Conservation (phyloP, 768 basidiomycete genomes). For the Boletus patriciae region DNA sequence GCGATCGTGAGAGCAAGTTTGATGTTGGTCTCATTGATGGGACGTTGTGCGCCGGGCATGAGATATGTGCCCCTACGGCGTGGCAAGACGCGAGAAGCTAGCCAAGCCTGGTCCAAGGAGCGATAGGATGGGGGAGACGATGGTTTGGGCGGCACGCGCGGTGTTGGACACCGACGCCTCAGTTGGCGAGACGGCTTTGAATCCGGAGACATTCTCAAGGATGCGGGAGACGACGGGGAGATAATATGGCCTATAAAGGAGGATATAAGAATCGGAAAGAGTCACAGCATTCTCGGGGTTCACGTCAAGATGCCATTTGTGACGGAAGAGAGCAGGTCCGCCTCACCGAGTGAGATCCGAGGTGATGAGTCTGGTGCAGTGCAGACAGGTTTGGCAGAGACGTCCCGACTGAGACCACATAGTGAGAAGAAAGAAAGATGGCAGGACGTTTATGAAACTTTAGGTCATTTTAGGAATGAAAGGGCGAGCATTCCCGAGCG, state of each 20-base stretch:
- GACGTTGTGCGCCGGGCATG: slow-evolving; percentile 68
- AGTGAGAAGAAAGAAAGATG: slow-evolving; percentile 26
- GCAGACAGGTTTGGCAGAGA: slow-evolving; percentile 35
- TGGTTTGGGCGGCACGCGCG: neutral
- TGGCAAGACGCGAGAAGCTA: slow-evolving; percentile 54
- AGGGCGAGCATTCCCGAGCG: slow-evolving; percentile 17
- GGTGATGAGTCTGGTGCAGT: slow-evolving; percentile 30
- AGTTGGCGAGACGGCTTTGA: slow-evolving; percentile 23
- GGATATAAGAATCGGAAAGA: slow-evolving; percentile 32
- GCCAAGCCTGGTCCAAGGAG: slow-evolving; percentile 49
- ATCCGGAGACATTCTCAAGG: slow-evolving; percentile 26
- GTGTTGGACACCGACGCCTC: slow-evolving; percentile 18
- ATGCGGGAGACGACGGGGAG: slow-evolving; percentile 14
- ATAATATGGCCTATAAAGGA: slow-evolving; percentile 13
- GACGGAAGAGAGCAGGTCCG: slow-evolving; percentile 27
- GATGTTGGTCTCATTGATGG: slow-evolving; percentile 56
- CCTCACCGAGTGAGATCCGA: slow-evolving; percentile 33
- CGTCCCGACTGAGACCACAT: slow-evolving; percentile 27
- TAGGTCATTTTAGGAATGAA: slow-evolving; percentile 36
- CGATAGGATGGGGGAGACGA: neutral
- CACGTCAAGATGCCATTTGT: slow-evolving; percentile 29
- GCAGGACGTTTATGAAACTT: slow-evolving; percentile 33
- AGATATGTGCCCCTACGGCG: slow-evolving; percentile 46
- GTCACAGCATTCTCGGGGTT: slow-evolving; percentile 35
- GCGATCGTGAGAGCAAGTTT: slow-evolving; percentile 57